These are phyloP conservation scores for Sarocladium brachiariae DNA, from an alignment of 2,329 filamentous ascomycete genomes.

Conservation along the genomic window DNA sequence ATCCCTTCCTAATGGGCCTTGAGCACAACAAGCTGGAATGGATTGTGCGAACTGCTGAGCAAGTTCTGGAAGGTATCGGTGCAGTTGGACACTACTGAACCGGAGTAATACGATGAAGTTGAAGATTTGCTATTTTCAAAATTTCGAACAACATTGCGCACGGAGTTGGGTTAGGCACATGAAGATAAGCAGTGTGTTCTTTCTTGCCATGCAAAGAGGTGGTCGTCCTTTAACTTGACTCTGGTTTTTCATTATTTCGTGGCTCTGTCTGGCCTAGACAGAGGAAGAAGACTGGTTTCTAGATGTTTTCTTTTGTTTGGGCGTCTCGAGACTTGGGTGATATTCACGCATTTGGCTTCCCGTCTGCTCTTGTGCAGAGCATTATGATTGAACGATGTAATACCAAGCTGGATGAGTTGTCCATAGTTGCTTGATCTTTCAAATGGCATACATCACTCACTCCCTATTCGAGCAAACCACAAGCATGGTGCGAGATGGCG, in stretches of 20 bases:
- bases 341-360: not conserved
- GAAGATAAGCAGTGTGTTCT: not conserved
- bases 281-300: not conserved
- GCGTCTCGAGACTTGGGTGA: not conserved
- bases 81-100: constrained; percentile 10
- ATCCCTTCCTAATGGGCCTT: constrained; percentile 31
- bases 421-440: constrained; percentile 1
- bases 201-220: not conserved
- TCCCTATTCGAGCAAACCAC: too few relatives aligned
- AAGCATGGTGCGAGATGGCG: too few relatives aligned
- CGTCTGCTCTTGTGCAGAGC: not conserved
- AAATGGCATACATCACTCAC: not conserved
- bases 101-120: not conserved
- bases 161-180: constrained; percentile 1
- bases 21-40: constrained; percentile 32
- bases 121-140: not conserved
- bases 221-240: not conserved
- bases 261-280: not conserved
- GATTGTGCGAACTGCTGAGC: constrained; percentile 29
- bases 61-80: constrained; percentile 27
- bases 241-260: not conserved
- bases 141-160: constrained; percentile 4
- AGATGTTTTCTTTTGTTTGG: not conserved
- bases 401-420: constrained; percentile 1
- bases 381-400: constrained; percentile 5